Evolutionary conservation across 2,329 filamentous ascomycete species (phyloP).

Genomic region (Spiromastix sp.): DNA sequence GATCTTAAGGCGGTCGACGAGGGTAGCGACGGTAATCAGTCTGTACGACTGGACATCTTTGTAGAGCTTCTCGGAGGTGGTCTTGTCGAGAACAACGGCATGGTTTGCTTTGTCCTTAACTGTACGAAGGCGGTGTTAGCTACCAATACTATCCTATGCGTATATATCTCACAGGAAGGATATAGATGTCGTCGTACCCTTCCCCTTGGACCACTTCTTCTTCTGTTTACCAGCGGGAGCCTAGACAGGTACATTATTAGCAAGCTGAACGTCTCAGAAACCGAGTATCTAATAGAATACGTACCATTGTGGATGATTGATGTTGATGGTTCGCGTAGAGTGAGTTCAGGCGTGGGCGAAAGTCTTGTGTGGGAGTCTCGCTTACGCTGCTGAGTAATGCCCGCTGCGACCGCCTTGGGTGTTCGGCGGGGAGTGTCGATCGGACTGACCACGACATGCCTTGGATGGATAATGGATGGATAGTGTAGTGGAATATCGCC

Average conservation of each 20-base stretch:
- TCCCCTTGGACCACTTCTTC: constrained; percentile 50
- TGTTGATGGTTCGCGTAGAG: too few relatives aligned
- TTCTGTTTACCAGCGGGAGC: constrained; percentile 40
- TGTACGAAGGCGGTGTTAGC: constrained; percentile 37
- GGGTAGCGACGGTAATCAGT: constrained; percentile 94
- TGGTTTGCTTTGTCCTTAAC: constrained; percentile 99
- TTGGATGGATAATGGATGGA: too few relatives aligned
- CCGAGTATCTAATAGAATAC: too few relatives aligned
- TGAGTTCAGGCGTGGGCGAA: too few relatives aligned
- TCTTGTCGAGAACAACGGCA: constrained; percentile 96
- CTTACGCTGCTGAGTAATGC: too few relatives aligned
- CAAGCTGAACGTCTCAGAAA: too few relatives aligned
- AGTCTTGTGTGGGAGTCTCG: too few relatives aligned
- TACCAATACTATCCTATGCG: too few relatives aligned
- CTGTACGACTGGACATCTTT: constrained; percentile 99
- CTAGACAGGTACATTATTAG: constrained; percentile 40
- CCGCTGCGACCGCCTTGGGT: too few relatives aligned
- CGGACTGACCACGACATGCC: too few relatives aligned
- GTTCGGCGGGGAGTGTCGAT: too few relatives aligned
- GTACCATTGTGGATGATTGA: constrained; percentile 31
- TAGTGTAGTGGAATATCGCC: too few relatives aligned
- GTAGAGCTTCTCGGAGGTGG: constrained; percentile 94
- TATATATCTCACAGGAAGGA: neutral
- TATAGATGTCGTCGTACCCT: constrained; percentile 33
- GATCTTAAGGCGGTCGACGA: constrained; percentile 99